Base-by-base conservation (phyloP, 768 basidiomycete species). In the Suillus fuscotomentosus region DNA sequence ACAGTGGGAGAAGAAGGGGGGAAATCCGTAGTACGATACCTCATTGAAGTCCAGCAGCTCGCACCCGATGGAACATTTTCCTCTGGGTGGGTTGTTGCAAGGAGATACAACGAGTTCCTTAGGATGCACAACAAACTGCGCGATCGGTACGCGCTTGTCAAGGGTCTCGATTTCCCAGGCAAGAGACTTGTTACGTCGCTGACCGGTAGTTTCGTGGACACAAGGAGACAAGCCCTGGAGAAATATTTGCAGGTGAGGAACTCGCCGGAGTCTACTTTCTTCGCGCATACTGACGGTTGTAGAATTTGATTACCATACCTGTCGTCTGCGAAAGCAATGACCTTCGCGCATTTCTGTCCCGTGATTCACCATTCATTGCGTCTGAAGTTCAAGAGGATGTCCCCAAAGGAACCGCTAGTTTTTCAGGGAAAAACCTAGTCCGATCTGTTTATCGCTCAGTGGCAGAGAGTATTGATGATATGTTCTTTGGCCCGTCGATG, bases 401-500 rank as follows among this genome's bases (percentile, higher is more conserved):
- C 68, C 65, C 14, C 13, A 86, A 88, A 73, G 72, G 78, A 13
- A 69, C 80, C 6, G 75, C 78, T 15, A 72, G 81, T 0, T 88
- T 90, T 70, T 87, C 89, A 22, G 89, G 90, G 8, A 86, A 86
- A 15, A 88, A 87, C 63, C 82, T 97, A 43, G 92, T 98, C 61
- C 89, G 89, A 62, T 90, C 88, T 27, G 85, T 99, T 63, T 99
- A 97, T 73, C 88, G 90, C 38, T 93, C 94, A 31, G 92, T 99
- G 54, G 87, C 97, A 6, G 92, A 94, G 67, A 95, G 95, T 73
- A 89, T 99, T 70, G 97, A 99, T 75, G 97, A 99, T 75, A 94
- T 97, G 85, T 90, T 97, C 77, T 94, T 97, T 68, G 95, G 94
- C 3, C 96, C 92, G 3, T 95, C 94, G 1, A 95, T 97, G 94